phyloP scores from a whole-genome alignment of 139 green algal species.

The Chlorella sp. region DNA sequence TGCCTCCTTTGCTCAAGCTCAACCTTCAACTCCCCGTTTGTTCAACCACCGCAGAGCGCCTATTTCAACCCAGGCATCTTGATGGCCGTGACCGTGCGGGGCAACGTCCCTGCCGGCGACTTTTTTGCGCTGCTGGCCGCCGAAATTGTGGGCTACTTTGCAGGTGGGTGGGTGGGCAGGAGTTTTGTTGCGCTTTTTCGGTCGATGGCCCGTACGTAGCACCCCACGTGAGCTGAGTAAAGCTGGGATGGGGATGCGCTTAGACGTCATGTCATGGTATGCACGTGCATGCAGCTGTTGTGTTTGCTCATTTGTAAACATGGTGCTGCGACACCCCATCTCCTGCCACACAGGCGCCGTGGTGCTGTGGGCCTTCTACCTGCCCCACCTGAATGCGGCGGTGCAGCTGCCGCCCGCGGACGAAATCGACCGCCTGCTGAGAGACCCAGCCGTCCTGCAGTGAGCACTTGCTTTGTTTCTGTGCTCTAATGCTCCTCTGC shows the following conservation, averaged over 20 bases:
- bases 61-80: slow-evolving; percentile 26
- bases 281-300: too few species aligned
- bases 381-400: slow-evolving; percentile 27
- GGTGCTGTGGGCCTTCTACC: slow-evolving; percentile 18
- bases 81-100: not conserved
- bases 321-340: too few species aligned
- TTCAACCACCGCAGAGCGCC: not conserved
- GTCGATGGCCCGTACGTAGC: too few species aligned
- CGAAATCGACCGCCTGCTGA: slow-evolving; percentile 24
- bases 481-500: too few species aligned
- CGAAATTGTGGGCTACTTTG: slow-evolving; percentile 16
- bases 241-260: too few species aligned
- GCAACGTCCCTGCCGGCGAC: not conserved
- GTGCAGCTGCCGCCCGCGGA: slow-evolving; percentile 26
- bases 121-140: slow-evolving; percentile 16
- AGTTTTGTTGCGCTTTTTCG: not conserved
- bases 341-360: not conserved
- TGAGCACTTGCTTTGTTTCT: not conserved
- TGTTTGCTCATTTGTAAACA: too few species aligned
- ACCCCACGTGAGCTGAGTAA: too few species aligned
- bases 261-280: too few species aligned
- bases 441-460: not conserved
- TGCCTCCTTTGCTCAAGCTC: too few species aligned
- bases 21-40: too few species aligned
- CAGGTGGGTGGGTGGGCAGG: not conserved